A percentile compares a stretch with the other conserved stretches of the same genome.
Conservation (phyloP, 345 rosid genomes). For the Psidium friedrichsthalianum region DNA sequence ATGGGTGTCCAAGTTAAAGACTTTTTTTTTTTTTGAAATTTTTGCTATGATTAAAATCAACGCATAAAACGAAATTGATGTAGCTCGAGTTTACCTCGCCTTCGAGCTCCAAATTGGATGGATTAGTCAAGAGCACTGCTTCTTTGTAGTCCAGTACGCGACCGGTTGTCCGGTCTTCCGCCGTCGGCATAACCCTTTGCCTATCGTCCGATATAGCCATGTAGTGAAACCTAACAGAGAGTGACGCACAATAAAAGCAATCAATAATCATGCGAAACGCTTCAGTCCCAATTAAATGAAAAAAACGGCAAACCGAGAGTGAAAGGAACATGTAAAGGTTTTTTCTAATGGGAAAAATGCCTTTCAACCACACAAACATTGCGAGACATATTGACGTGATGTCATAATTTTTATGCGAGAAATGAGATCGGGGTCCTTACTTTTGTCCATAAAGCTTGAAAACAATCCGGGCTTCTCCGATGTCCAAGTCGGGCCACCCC, state of each 20-base stretch:
- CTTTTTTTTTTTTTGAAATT: neutral
- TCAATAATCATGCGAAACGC: neutral
- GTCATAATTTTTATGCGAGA: too few species aligned
- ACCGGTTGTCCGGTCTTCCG: conserved; percentile 9
- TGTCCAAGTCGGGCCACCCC: conserved; percentile 3
- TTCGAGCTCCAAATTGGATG: conserved; percentile 4
- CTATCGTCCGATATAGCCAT: conserved; percentile 27
- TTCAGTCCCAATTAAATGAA: neutral
- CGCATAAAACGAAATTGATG: neutral
- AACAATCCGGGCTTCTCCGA: conserved; percentile 4
- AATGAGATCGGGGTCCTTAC: neutral
- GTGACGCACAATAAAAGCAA: neutral
- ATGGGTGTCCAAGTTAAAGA: neutral
- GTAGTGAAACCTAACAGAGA: conserved; percentile 17
- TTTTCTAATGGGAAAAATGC: neutral
- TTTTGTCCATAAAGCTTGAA: conserved; percentile 2
- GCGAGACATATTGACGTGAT: neutral
- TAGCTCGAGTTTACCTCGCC: conserved; percentile 12
- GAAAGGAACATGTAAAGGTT: neutral
- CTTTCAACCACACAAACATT: neutral
- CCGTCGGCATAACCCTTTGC: conserved; percentile 25
- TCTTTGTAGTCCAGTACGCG: conserved; percentile 15
- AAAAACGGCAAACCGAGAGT: neutral
- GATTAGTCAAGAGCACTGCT: conserved; percentile 25
- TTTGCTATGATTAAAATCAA: neutral